Evolutionary conservation across 2,329 filamentous ascomycete genomes (phyloP).

Genomic region (Stagonosporopsis rhizophila): DNA sequence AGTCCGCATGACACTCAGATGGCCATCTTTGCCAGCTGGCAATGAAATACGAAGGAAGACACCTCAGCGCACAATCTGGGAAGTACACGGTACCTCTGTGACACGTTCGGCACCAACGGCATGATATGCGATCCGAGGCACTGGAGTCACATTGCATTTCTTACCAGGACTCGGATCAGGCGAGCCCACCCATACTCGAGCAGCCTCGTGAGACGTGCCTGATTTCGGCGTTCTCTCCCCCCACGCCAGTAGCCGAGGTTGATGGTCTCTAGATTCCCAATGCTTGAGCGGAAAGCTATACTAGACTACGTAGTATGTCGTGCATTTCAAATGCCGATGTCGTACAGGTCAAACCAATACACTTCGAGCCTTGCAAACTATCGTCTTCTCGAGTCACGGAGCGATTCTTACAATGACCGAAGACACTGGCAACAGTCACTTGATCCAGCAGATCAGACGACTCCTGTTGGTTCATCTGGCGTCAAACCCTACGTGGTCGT

Average conservation of each 20-base stretch:
- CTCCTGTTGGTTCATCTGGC: no score
- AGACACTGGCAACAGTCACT: neutral
- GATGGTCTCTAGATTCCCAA: neutral
- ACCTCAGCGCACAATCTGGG: neutral
- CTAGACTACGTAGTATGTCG: no score
- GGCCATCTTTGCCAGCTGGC: neutral
- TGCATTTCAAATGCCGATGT: constrained; percentile 5
- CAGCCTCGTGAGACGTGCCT: constrained; percentile 41
- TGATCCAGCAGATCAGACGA: neutral
- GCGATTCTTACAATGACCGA: neutral
- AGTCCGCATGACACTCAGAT: neutral
- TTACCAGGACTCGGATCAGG: constrained; percentile 33
- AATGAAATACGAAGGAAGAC: neutral
- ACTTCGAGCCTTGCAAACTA: neutral
- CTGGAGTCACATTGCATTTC: constrained; percentile 35
- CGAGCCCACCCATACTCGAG: constrained; percentile 21
- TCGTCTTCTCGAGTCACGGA: neutral
- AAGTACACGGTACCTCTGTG: neutral
- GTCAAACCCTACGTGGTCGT: neutral
- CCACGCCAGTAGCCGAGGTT: constrained; percentile 37
- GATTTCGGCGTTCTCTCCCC: constrained; percentile 32
- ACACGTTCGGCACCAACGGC: constrained; percentile 1
- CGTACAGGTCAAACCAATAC: neutral
- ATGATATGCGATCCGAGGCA: neutral
- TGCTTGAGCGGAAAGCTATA: neutral